A percentile compares a stretch with the other conserved stretches of the same genome.
These are phyloP conservation scores for Secale cereale DNA, from an alignment of 176 grass and related monocot genomes.

Conservation along the genomic window DNA sequence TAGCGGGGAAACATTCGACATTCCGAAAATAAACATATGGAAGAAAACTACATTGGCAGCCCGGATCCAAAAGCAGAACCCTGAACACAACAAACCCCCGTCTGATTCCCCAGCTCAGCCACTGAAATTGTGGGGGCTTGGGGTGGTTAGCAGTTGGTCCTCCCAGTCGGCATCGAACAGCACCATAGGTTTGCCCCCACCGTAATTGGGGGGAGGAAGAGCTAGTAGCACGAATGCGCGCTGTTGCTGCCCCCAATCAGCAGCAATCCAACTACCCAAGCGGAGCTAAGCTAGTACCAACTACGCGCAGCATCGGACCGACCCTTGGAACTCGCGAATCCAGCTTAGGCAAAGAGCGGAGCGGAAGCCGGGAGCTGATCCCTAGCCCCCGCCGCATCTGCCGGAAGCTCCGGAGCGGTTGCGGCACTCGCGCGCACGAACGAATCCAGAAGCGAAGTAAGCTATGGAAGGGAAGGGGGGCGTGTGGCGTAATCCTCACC, in stretches of 20 bases:
- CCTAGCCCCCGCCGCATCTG: constrained; percentile 11
- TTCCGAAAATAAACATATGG: not conserved
- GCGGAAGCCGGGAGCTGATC: not conserved
- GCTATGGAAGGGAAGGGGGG: not conserved
- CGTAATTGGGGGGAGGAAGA: not conserved
- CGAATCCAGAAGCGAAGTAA: not conserved
- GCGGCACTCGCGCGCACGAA: not conserved
- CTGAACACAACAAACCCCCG: too few relatives aligned
- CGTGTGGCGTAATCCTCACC: constrained; percentile 17
- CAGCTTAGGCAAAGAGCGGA: too few relatives aligned
- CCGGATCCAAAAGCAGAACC: not conserved
- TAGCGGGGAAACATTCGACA: not conserved
- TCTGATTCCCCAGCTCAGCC: not conserved
- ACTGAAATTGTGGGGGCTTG: not conserved
- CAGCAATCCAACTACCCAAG: not conserved
- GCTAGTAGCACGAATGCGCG: not conserved
- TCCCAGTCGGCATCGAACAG: not conserved
- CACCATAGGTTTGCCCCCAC: not conserved
- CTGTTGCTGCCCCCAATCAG: not conserved
- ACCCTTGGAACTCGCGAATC: too few relatives aligned
- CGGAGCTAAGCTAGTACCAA: not conserved
- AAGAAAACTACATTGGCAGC: not conserved
- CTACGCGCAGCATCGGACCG: too few relatives aligned
- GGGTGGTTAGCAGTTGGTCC: too few relatives aligned
- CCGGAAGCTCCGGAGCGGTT: not conserved